phyloP scores from a whole-genome alignment of 1,284 basidiomycete genomes.

The Rhodotorula sp. region DNA sequence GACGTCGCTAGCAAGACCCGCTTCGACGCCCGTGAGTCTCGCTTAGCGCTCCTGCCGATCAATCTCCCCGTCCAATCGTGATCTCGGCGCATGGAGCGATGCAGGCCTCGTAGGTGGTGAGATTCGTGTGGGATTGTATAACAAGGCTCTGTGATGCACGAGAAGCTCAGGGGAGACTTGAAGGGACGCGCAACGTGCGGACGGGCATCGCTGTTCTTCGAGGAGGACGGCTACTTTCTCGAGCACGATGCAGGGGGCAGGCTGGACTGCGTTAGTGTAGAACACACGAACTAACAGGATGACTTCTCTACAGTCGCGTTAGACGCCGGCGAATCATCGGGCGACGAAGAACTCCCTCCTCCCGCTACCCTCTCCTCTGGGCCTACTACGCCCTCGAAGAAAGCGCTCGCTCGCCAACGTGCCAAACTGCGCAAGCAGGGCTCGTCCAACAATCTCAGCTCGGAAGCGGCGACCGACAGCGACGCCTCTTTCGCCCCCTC shows the following conservation, averaged over 20 bases:
- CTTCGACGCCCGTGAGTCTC: constrained; percentile 27
- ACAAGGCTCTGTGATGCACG: neutral
- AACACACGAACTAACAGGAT: neutral
- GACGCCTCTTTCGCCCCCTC: constrained; percentile 15
- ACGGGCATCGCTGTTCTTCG: too few species aligned
- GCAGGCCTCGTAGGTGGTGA: neutral
- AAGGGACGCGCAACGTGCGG: too few species aligned
- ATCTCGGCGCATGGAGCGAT: neutral
- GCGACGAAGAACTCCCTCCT: constrained; percentile 10
- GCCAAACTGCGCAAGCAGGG: constrained; percentile 32
- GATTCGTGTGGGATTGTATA: neutral
- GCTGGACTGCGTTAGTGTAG: too few species aligned
- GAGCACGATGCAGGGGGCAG: neutral
- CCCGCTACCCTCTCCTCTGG: constrained; percentile 3
- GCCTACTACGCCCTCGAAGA: constrained; percentile 31
- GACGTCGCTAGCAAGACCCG: constrained; percentile 17
- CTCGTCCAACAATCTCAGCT: constrained; percentile 10
- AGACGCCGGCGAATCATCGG: constrained; percentile 12
- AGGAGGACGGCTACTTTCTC: too few species aligned
- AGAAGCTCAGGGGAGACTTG: neutral
- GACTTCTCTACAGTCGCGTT: constrained; percentile 7
- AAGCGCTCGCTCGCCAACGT: constrained; percentile 30
- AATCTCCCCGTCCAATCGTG: neutral
- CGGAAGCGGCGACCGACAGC: constrained; percentile 16
- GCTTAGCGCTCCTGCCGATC: too few species aligned